Evolutionary conservation across 2,329 filamentous ascomycete genomes (phyloP), one percentile per base, ranked within the genome.

Genomic region (Hypoxylon rubiginosum): DNA sequence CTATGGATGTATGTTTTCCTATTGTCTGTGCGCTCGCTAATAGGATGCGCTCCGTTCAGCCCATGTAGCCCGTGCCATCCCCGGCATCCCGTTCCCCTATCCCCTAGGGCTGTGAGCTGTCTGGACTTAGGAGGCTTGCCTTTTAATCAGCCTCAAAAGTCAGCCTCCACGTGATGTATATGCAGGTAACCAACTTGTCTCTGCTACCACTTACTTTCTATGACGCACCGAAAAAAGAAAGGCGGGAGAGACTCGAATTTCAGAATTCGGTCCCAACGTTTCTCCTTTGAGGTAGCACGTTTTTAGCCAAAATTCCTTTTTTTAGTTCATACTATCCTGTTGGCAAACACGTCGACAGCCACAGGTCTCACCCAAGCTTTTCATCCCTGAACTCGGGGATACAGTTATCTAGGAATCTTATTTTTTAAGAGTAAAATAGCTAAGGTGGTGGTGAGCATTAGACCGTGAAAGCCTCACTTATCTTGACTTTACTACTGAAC

Each of bases 111-210:
- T 34, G 30, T 11, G 28, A n/a, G n/a, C n/a, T n/a, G n/a, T n/a
- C 26, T 28, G 7, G 26, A 7, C 26, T 28, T 28, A 28, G 26
- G n/a, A 28, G 26, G 30, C 30, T 34, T 34, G 30, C 30, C 4
- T 4, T 39, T 36, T 28, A 15, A 62, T 66, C 64, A 66, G 64
- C 64, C 64, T 66, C 59, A 63, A 62, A 34, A 48, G 26, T 60
- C 64, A 49, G 52, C 52, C 56, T 60, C 57, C 59, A 66, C 64
- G 59, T 66, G 63, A 66, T 6, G 2, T n/a, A 3, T 52, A 43
- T 46, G 13, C 49, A 28, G n/a, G 13, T 43, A 50, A 11, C 30
- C 46, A 56, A 26, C 39, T 52, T 21, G n/a, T n/a, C n/a, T n/a
- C n/a, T n/a, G n/a, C n/a, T 24, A 21, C 28, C 13, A 41, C 32